These are phyloP conservation scores for Coelomomyces lativittatus DNA, from an alignment of 371 early-diverging fungal genomes.

Conservation along the genomic window DNA sequence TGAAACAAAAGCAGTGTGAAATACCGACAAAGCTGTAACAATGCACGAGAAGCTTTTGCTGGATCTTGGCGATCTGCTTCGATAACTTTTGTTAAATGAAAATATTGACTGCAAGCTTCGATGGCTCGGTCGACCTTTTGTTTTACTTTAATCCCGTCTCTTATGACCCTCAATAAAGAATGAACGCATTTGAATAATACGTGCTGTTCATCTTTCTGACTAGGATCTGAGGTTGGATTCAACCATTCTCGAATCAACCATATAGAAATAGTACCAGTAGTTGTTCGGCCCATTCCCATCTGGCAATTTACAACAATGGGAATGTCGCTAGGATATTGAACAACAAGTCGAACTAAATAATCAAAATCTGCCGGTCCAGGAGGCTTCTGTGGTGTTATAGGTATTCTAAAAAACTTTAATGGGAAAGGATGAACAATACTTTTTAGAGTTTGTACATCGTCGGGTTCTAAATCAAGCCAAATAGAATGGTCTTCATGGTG, in stretches of 20 bases:
- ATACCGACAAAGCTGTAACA: constrained; percentile 32
- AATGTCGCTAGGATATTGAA: constrained; percentile 3
- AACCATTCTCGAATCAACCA: constrained; percentile 4
- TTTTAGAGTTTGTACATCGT: neutral
- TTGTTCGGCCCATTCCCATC: constrained; percentile 47
- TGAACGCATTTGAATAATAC: constrained; percentile 46
- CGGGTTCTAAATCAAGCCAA: neutral
- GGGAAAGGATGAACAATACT: constrained; percentile 6
- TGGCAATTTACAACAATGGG: constrained; percentile 51
- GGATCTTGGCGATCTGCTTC: constrained; percentile 32
- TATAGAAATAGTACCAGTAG: constrained; percentile 14
- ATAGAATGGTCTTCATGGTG: constrained; percentile 30
- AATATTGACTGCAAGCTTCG: constrained; percentile 23
- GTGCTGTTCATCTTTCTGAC: no score
- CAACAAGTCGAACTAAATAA: constrained; percentile 14
- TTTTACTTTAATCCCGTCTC: constrained; percentile 43
- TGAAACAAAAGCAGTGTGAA: constrained; percentile 49
- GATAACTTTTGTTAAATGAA: constrained; percentile 32
- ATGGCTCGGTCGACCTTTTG: constrained; percentile 35
- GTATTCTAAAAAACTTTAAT: constrained; percentile 29
- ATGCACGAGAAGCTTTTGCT: no score
- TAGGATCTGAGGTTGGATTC: neutral
- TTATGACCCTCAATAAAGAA: constrained; percentile 44
- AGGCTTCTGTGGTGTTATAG: constrained; percentile 40
- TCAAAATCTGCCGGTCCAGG: constrained; percentile 46